Conservation (phyloP, 345 rosid genomes). For the Nephelium lappaceum region DNA sequence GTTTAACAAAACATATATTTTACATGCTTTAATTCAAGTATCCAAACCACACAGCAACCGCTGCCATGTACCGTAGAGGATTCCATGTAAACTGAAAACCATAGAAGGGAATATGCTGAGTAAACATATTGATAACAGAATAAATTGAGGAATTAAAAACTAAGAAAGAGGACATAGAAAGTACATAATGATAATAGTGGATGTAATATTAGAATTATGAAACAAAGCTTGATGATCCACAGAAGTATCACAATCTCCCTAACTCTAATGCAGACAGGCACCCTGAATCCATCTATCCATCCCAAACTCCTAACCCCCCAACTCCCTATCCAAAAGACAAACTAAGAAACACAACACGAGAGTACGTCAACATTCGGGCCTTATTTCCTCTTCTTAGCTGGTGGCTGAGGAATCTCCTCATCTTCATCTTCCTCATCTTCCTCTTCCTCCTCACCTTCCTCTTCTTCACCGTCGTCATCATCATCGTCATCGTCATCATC, state of each 20-base stretch:
- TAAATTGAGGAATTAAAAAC: not conserved
- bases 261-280: conserved; percentile 21
- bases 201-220: conserved; percentile 12
- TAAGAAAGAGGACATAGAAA: not conserved
- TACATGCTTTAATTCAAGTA: too few relatives aligned
- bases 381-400: conserved; percentile 66
- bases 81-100: too few relatives aligned
- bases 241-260: conserved; percentile 15
- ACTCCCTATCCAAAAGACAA: conserved; percentile 11
- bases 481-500: conserved; percentile 42
- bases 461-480: conserved; percentile 32
- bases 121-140: not conserved
- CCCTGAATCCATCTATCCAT: conserved; percentile 8
- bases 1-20: too few relatives aligned
- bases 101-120: not conserved
- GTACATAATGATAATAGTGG: not conserved
- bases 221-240: conserved; percentile 18
- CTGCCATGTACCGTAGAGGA: too few relatives aligned
- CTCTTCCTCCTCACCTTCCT: conserved; percentile 19
- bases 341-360: not conserved
- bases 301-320: conserved; percentile 10
- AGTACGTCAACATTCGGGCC: not conserved
- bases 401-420: conserved; percentile 53
- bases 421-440: conserved; percentile 47
- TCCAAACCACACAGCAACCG: too few relatives aligned